Evolutionary conservation across 768 basidiomycete genomes (phyloP).

Genomic region (Nevesoporus exiguus): DNA sequence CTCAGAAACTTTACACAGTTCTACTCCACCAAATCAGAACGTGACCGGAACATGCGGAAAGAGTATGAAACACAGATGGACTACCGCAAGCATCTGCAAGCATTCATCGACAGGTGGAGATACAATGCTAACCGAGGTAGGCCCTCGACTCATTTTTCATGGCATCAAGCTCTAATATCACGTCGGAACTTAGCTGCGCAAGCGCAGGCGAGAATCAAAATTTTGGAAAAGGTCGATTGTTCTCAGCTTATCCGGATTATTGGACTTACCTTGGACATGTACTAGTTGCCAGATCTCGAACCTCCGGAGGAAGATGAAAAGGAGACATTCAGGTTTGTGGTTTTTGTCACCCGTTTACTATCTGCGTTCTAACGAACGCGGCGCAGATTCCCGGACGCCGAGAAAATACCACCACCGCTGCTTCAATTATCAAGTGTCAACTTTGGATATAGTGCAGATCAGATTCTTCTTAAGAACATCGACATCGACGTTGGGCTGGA

Average conservation of each 20-base stretch:
- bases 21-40: conserved; percentile 97
- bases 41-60: conserved; percentile 84
- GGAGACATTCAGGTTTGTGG: conserved; percentile 79
- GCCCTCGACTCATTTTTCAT: conserved; percentile 2
- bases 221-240: conserved; percentile 62
- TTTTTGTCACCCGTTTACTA: neutral
- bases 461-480: conserved; percentile 69
- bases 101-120: conserved; percentile 97
- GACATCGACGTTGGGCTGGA: conserved; percentile 95
- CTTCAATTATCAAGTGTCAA: conserved; percentile 88
- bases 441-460: conserved; percentile 82
- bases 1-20: conserved; percentile 95
- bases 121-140: conserved; percentile 92
- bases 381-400: conserved; percentile 85
- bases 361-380: neutral
- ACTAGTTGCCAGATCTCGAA: conserved; percentile 78
- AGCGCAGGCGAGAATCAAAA: conserved; percentile 77
- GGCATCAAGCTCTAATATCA: conserved; percentile 1
- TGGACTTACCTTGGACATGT: neutral
- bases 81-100: conserved; percentile 92
- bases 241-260: neutral
- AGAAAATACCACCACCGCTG: conserved; percentile 95
- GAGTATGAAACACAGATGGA: conserved; percentile 97
- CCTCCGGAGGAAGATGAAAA: conserved; percentile 92
- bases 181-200: conserved; percentile 61